Evolutionary conservation across 1,284 basidiomycete species (phyloP).

Genomic region (Trametes hirsuta): DNA sequence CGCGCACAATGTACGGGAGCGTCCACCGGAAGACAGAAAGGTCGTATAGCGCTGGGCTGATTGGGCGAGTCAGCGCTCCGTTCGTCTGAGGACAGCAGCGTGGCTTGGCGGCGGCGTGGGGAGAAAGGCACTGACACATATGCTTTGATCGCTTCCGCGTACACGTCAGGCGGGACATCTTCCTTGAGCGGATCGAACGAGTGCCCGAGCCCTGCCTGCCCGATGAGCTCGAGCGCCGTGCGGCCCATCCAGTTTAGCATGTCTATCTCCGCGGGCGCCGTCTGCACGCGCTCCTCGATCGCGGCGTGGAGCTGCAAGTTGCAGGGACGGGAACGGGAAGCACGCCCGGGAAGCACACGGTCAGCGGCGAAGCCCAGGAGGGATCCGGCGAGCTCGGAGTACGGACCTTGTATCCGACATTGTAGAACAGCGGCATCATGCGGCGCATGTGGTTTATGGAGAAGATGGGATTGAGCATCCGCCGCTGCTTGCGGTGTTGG

Average conservation of each 20-base stretch:
- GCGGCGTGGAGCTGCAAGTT: slow-evolving; percentile 28
- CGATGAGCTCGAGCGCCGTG: slow-evolving; percentile 41
- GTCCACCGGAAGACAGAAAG: slow-evolving; percentile 23
- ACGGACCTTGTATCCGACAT: slow-evolving; percentile 28
- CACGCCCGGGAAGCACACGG: not conserved
- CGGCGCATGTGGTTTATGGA: slow-evolving; percentile 27
- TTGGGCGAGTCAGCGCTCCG: not conserved
- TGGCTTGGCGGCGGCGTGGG: too few relatives aligned
- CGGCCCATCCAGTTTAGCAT: slow-evolving; percentile 40
- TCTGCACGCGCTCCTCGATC: slow-evolving; percentile 20
- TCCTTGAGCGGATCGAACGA: slow-evolving; percentile 39
- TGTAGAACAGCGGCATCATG: slow-evolving; percentile 27
- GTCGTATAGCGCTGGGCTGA: slow-evolving; percentile 23
- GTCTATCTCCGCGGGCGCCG: slow-evolving; percentile 33
- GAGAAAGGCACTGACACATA: slow-evolving; percentile 20
- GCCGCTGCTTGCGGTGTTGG: slow-evolving; percentile 26
- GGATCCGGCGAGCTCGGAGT: slow-evolving; percentile 7
- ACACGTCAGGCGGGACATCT: slow-evolving; percentile 29
- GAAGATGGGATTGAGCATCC: slow-evolving; percentile 26
- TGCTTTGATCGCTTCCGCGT: slow-evolving; percentile 35
- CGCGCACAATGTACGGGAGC: slow-evolving; percentile 21
- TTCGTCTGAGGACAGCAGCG: too few relatives aligned
- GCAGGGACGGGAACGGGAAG: not conserved
- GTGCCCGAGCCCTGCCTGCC: slow-evolving; percentile 41
- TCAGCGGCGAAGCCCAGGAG: slow-evolving; percentile 10